Evolutionary conservation across 345 rosid species (phyloP).

Genomic region (Sisymbrium irio): DNA sequence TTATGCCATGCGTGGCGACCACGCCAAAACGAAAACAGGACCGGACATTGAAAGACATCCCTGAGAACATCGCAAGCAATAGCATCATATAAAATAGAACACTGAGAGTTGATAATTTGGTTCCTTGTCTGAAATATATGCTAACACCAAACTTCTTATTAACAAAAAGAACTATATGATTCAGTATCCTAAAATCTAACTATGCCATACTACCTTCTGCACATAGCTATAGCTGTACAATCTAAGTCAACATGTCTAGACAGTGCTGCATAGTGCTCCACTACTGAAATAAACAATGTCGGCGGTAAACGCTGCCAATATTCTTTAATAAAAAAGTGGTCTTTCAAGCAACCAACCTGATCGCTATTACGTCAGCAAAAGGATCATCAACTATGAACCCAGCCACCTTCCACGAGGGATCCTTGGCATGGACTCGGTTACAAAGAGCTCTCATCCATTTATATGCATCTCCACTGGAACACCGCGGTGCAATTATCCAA

Average conservation of each 20-base stretch:
- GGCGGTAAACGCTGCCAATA: background rate
- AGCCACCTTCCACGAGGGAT: slow-evolving; percentile 88
- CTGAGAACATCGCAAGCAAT: slow-evolving; percentile 44
- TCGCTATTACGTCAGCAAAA: slow-evolving; percentile 56
- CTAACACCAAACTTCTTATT: background rate
- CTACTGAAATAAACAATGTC: background rate
- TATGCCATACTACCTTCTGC: background rate
- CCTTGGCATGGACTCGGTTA: slow-evolving; percentile 78
- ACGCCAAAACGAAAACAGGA: too few relatives aligned
- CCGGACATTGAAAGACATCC: too few relatives aligned
- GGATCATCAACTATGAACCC: slow-evolving; percentile 97
- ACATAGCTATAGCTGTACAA: too few relatives aligned
- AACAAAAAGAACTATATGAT: slow-evolving; percentile 1
- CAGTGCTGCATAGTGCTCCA: too few relatives aligned
- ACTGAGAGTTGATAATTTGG: background rate
- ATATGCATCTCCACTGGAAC: slow-evolving; percentile 55
- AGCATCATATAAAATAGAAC: background rate
- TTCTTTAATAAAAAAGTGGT: background rate
- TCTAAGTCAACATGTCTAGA: too few relatives aligned
- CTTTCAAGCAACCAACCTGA: slow-evolving; percentile 49
- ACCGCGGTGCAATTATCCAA: slow-evolving; percentile 78
- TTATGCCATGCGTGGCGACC: too few relatives aligned
- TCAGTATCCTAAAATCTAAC: background rate
- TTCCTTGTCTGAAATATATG: background rate
- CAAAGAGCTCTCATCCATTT: slow-evolving; percentile 93